Evolutionary conservation across 2,329 filamentous ascomycete species (phyloP).

Genomic region (Macroventuria anomochaeta): DNA sequence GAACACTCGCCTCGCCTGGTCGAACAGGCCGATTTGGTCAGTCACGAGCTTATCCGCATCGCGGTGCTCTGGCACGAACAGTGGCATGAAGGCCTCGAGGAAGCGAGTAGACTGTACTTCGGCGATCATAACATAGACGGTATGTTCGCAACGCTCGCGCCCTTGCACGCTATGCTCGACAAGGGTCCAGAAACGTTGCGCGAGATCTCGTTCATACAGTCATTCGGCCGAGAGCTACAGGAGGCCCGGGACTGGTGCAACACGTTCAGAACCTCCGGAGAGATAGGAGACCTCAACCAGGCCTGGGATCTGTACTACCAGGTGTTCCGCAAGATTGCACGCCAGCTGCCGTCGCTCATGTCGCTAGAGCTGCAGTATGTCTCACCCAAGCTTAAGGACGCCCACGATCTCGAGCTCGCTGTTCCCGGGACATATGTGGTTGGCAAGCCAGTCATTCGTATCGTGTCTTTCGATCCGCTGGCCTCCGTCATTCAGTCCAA

Average conservation of each 20-base stretch:
- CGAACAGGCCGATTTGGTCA: constrained; percentile 93
- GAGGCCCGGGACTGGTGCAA: constrained; percentile 97
- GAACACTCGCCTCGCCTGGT: constrained; percentile 92
- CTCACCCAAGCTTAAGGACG: constrained; percentile 87
- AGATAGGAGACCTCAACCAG: constrained; percentile 93
- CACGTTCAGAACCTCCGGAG: constrained; percentile 85
- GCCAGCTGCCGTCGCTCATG: constrained; percentile 91
- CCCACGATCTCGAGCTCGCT: constrained; percentile 85
- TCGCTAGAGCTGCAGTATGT: constrained; percentile 95
- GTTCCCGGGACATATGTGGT: constrained; percentile 96
- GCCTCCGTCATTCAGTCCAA: constrained; percentile 96
- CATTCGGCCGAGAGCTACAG: constrained; percentile 91
- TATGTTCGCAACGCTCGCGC: constrained; percentile 91
- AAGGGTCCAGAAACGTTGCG: constrained; percentile 89
- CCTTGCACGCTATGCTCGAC: constrained; percentile 89
- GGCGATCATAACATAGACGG: constrained; percentile 96
- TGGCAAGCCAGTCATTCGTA: constrained; percentile 78
- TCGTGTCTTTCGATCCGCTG: constrained; percentile 87
- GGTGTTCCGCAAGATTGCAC: constrained; percentile 92
- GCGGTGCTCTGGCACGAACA: constrained; percentile 98
- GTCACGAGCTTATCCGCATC: constrained; percentile 94
- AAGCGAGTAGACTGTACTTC: constrained; percentile 95
- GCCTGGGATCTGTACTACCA: constrained; percentile 99
- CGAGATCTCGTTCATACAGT: constrained; percentile 96
- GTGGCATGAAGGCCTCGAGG: constrained; percentile 97